These are phyloP conservation scores for Pseudogymnoascus sp. DNA, from an alignment of 2,329 filamentous ascomycete species.

Conservation along the genomic window DNA sequence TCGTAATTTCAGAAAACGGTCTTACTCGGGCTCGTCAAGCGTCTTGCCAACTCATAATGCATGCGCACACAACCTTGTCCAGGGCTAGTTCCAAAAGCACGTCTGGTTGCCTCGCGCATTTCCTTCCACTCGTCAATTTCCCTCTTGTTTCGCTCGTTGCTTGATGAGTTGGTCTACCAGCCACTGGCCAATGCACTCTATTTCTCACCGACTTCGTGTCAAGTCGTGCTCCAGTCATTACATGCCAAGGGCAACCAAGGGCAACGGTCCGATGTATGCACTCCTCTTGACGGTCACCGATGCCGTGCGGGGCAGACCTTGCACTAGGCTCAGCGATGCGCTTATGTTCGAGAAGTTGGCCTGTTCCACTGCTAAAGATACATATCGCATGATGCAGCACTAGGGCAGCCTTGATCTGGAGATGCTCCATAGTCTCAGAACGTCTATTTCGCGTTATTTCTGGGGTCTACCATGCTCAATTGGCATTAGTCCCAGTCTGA, in stretches of 20 bases:
- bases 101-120: conserved; percentile 23
- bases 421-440: conserved; percentile 6
- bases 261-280: conserved; percentile 21
- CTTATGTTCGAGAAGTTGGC: conserved; percentile 5
- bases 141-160: conserved; percentile 8
- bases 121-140: conserved; percentile 14
- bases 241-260: conserved; percentile 22
- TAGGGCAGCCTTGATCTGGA: background rate
- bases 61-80: conserved; percentile 43
- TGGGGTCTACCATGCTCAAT: conserved; percentile 2
- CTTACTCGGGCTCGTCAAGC: conserved; percentile 48
- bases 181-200: conserved; percentile 29
- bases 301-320: conserved; percentile 7
- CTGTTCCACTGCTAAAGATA: conserved; percentile 6
- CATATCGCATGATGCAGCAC: conserved; percentile 5
- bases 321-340: conserved; percentile 3
- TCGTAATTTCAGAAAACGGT: conserved; percentile 30
- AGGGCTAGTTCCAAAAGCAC: conserved; percentile 26
- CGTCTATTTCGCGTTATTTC: conserved; percentile 9
- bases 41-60: conserved; percentile 73
- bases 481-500: conserved; percentile 6
- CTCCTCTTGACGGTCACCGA: conserved; percentile 8
- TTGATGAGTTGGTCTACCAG: conserved; percentile 20
- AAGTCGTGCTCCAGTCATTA: conserved; percentile 31
- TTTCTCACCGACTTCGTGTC: conserved; percentile 32